Percentiles rank a stretch among this genome's conserved stretches.
Evolutionary conservation across 352 stramenopile genomes (phyloP).

Genomic region (Halophytophthora batemanensis): DNA sequence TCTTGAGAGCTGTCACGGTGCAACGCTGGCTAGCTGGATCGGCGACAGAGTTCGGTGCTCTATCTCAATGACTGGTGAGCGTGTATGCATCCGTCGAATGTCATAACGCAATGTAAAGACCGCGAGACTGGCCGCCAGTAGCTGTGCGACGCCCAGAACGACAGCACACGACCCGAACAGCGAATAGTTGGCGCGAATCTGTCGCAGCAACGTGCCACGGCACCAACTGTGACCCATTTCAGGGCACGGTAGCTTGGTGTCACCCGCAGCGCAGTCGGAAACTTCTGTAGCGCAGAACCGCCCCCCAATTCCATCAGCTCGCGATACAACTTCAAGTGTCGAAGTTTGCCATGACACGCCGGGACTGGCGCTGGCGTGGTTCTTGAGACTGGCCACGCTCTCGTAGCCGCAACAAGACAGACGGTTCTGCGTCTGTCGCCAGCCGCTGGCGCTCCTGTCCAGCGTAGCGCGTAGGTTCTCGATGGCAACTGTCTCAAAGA

Average conservation of each 20-base stretch:
- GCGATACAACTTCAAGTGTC: conserved; percentile 29
- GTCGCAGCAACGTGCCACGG: conserved; percentile 37
- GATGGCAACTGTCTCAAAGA: conserved; percentile 50
- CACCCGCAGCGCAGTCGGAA: conserved; percentile 14
- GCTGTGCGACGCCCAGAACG: conserved; percentile 36
- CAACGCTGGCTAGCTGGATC: conserved; percentile 11
- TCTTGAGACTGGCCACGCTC: conserved; percentile 8
- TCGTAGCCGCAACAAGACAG: conserved; percentile 62
- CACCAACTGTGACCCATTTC: conserved; percentile 40
- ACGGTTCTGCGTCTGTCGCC: conserved; percentile 42
- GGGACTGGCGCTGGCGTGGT: conserved; percentile 13
- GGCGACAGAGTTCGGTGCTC: conserved; percentile 25
- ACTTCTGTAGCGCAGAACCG: conserved; percentile 33
- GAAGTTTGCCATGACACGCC: conserved; percentile 27
- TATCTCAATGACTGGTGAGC: conserved; percentile 39
- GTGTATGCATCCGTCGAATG: conserved; percentile 34
- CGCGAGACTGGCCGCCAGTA: conserved; percentile 40
- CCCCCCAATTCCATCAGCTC: conserved; percentile 35
- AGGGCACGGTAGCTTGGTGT: conserved; percentile 35
- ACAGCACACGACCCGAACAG: conserved; percentile 45
- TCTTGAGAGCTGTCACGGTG: too few species aligned
- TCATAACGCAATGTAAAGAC: conserved; percentile 60
- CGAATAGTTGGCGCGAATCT: conserved; percentile 45
- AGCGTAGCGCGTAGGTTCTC: conserved; percentile 35
- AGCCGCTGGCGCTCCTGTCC: conserved; percentile 22